A percentile compares a stretch with the other conserved stretches of the same genome.
phyloP scores from a whole-genome alignment of 805 yeast genomes.

The Candida boleticola region DNA sequence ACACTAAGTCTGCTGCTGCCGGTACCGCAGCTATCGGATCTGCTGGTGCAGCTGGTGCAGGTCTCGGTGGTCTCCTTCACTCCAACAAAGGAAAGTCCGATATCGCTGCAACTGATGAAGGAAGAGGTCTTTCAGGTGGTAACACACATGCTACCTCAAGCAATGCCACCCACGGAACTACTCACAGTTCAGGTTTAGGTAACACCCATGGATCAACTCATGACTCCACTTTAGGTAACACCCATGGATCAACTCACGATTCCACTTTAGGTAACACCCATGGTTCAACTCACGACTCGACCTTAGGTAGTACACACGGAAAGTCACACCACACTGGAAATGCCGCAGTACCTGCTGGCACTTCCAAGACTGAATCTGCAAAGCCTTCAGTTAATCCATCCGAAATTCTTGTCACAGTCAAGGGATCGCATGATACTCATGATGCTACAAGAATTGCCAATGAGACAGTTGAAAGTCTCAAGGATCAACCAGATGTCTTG shows the following conservation, averaged over 20 bases:
- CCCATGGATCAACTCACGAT: background rate
- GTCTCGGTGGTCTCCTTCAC: background rate
- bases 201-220: background rate
- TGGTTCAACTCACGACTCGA: background rate
- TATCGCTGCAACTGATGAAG: background rate
- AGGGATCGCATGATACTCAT: constrained; percentile 22
- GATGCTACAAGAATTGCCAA: constrained; percentile 28
- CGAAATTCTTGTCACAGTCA: constrained; percentile 29
- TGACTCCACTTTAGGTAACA: background rate
- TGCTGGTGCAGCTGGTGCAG: background rate
- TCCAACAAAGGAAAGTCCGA: background rate
- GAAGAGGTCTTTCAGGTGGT: background rate
- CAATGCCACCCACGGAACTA: background rate
- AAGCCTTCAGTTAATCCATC: constrained; percentile 2
- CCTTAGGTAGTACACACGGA: background rate
- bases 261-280: background rate
- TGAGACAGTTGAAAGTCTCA: constrained; percentile 22
- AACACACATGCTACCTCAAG: background rate
- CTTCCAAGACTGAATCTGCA: background rate
- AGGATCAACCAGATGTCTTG: constrained; percentile 20
- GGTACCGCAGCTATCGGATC: background rate
- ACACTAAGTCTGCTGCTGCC: background rate
- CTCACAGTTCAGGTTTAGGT: no score
- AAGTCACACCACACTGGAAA: background rate
- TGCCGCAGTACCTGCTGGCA: constrained; percentile 1